Percentiles rank a stretch among this genome's conserved stretches.
Evolutionary conservation across 2,329 filamentous ascomycete genomes (phyloP).

Genomic region (Aureobasidium lini): DNA sequence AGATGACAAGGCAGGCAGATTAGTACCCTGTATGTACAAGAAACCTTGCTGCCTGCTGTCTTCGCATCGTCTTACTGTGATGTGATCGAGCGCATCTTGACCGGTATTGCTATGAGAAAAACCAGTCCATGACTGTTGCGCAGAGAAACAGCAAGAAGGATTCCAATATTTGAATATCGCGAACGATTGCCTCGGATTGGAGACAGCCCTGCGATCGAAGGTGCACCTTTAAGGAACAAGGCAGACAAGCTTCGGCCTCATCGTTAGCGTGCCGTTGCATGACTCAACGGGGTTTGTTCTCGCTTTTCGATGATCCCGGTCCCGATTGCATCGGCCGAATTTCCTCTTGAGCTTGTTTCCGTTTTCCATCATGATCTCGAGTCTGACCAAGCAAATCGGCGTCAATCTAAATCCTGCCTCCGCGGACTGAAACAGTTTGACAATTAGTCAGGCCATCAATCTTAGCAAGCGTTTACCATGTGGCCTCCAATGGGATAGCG

Average conservation of each 20-base stretch:
- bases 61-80: background rate
- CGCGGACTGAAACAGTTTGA: slow-evolving; percentile 13
- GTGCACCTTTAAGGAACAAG: background rate
- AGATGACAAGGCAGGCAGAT: background rate
- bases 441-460: slow-evolving; percentile 13
- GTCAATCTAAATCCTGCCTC: slow-evolving; percentile 11
- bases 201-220: background rate
- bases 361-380: slow-evolving; percentile 3
- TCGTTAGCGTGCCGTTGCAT: slow-evolving; percentile 6
- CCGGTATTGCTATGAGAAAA: background rate
- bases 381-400: slow-evolving; percentile 11
- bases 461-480: slow-evolving; percentile 7
- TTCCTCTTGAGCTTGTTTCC: background rate
- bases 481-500: slow-evolving; percentile 5
- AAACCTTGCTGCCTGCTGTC: background rate
- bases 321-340: slow-evolving; percentile 3
- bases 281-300: background rate
- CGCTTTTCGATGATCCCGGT: background rate
- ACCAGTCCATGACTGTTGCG: background rate
- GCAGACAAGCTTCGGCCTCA: background rate
- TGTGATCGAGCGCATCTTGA: background rate
- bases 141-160: background rate
- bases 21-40: background rate
- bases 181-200: background rate
- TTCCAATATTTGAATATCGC: background rate